Evolutionary conservation across 805 yeast species (phyloP), one percentile per base, ranked within the genome.

Genomic region (Metschnikowia cerradonensis): DNA sequence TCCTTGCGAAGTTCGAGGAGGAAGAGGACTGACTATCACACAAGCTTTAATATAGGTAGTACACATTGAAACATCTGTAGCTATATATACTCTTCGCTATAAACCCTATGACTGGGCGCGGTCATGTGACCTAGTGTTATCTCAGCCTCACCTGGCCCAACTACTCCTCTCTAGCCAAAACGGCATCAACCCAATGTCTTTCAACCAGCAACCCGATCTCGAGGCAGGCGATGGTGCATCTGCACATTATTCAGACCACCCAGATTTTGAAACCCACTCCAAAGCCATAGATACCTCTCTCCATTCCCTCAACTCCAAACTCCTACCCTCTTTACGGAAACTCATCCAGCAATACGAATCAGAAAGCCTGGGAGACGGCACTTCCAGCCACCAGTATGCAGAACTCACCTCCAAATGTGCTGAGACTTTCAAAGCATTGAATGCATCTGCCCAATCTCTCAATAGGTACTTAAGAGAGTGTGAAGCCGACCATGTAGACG

Each of bases 401-500:
- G 55, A 45, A 17, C 42, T 60, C 3, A 52, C 66, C 19, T 57
- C 61, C 6, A 60, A 57, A 19, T 60, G 68, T 40, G 71, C 74
- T 11, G 63, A 58, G 3, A 49, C 60, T 3, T 72, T 66, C 56
- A 70, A 68, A 48, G 50, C 43, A 15, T 41, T 73, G 22, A 71
- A 68, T 53, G 63, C 54, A n/a, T 49, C 56, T 35, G 64, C 71
- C 8, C 62, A 64, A 41, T 48, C 55, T 17, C 55, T 73, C 41
- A 68, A 68, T 52, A 48, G 50, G 4, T 63, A 65, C 52, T 57
- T 73, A 15, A 55, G 55, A 11, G 59, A 61, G 22, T 64, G 68
- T 45, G 73, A 70, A 49, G 26, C 57, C 13, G 63, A 63, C 36
- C 74, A 67, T 43, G 78, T 72, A 53, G 78, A 73, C 54, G 62